Percentiles rank a stretch among this genome's conserved stretches.
phyloP scores from a whole-genome alignment of 352 stramenopile species.

The Globisporangium abappressorium region DNA sequence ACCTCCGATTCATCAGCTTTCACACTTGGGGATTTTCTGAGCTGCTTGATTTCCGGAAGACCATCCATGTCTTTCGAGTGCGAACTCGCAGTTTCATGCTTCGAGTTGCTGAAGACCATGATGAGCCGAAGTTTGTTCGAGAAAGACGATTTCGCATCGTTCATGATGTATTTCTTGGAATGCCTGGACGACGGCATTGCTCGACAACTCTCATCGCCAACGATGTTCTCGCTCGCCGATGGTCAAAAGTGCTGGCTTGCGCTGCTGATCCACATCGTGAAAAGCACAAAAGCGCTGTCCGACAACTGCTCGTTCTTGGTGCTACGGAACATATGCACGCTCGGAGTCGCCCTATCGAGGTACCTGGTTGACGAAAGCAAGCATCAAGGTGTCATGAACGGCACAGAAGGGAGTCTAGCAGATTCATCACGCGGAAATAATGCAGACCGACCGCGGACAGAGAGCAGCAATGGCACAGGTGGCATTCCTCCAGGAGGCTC shows the following conservation, averaged over 20 bases:
- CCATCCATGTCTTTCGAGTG: conserved; percentile 5
- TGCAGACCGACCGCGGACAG: conserved; percentile 5
- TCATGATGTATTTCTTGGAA: conserved; percentile 64
- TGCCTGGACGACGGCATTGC: conserved; percentile 37
- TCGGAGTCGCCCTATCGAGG: conserved; percentile 47
- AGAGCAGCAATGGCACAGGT: conserved; percentile 6
- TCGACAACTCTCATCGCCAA: background rate
- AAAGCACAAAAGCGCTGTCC: conserved; percentile 38
- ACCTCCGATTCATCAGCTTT: background rate
- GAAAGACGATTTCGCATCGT: conserved; percentile 55
- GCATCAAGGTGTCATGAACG: conserved; percentile 24
- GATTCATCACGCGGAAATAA: background rate
- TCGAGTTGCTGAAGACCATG: conserved; percentile 41
- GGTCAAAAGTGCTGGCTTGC: conserved; percentile 63
- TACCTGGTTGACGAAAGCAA: conserved; percentile 57
- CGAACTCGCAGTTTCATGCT: conserved; percentile 28
- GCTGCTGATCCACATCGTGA: conserved; percentile 51
- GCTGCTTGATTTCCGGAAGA: conserved; percentile 18
- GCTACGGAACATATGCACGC: conserved; percentile 53
- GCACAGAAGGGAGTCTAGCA: background rate
- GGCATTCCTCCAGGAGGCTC: background rate
- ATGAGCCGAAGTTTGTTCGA: conserved; percentile 42
- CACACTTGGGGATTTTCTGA: conserved; percentile 20
- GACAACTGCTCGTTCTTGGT: conserved; percentile 45
- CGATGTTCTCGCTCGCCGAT: conserved; percentile 14